A percentile compares a stretch with the other conserved stretches of the same genome.
Evolutionary conservation across 352 stramenopile species (phyloP).

Genomic region (Pythium guiyangense): DNA sequence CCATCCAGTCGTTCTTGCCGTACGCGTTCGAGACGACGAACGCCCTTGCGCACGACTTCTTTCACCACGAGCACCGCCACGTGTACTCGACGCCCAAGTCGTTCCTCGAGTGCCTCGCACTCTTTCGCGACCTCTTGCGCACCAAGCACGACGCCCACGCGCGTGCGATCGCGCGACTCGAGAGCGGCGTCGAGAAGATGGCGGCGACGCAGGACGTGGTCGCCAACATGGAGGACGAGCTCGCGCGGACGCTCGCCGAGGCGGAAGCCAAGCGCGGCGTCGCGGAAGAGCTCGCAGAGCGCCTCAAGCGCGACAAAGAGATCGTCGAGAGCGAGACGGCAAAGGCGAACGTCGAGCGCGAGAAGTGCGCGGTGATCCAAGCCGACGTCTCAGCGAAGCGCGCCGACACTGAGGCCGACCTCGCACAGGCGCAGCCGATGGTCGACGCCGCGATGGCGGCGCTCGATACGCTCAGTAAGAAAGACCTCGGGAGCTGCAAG

Average conservation of each 20-base stretch:
- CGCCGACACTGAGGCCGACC: constrained; percentile 69
- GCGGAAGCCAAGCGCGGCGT: constrained; percentile 91
- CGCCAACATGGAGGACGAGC: constrained; percentile 89
- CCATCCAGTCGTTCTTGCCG: constrained; percentile 91
- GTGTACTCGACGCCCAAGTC: constrained; percentile 94
- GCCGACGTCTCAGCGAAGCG: constrained; percentile 90
- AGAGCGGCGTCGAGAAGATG: constrained; percentile 89
- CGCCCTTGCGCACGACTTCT: constrained; percentile 76
- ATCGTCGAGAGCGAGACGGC: constrained; percentile 91
- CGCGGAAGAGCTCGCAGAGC: constrained; percentile 91
- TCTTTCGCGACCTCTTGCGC: constrained; percentile 78
- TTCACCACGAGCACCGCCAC: constrained; percentile 61
- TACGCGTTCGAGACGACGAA: constrained; percentile 93
- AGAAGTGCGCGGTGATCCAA: constrained; percentile 92
- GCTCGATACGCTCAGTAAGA: constrained; percentile 88
- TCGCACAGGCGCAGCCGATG: constrained; percentile 73
- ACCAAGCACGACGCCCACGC: constrained; percentile 58
- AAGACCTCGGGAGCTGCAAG: constrained; percentile 89
- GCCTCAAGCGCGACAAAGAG: constrained; percentile 89
- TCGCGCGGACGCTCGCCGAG: constrained; percentile 87
- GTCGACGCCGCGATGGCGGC: constrained; percentile 86
- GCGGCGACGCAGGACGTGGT: constrained; percentile 86
- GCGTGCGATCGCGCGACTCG: constrained; percentile 74
- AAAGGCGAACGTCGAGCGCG: constrained; percentile 87
- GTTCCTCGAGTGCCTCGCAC: constrained; percentile 89